Evolutionary conservation across 495 filamentous ascomycete species (phyloP).

Genomic region (Mycothermus thermophilus): DNA sequence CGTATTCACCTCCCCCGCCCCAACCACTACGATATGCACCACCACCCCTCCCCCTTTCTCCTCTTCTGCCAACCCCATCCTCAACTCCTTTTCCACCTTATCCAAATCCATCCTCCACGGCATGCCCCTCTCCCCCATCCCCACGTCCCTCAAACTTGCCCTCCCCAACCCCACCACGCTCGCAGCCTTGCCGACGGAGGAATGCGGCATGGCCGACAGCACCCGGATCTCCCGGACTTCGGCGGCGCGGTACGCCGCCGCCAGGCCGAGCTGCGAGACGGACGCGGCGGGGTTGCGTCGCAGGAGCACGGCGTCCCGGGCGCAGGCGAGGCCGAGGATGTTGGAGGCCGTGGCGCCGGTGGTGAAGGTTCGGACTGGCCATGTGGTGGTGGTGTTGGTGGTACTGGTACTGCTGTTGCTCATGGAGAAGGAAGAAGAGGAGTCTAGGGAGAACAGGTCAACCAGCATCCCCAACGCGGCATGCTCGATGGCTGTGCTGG

Average conservation of each 20-base stretch:
- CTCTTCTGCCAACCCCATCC: too few relatives aligned
- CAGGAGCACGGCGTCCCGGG: slow-evolving; percentile 50
- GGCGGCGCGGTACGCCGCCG: slow-evolving; percentile 47
- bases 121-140: slow-evolving; percentile 32
- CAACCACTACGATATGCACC: slow-evolving; percentile 63
- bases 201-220: slow-evolving; percentile 69
- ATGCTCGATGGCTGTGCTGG: slow-evolving; percentile 63
- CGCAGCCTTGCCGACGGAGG: slow-evolving; percentile 69
- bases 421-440: too few relatives aligned
- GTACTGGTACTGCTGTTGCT: too few relatives aligned
- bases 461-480: slow-evolving; percentile 53
- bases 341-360: slow-evolving; percentile 85
- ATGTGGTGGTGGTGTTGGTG: slow-evolving; percentile 9
- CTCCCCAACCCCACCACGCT: slow-evolving; percentile 68
- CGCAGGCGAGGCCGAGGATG: slow-evolving; percentile 66
- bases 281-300: slow-evolving; percentile 20
- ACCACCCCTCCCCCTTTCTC: slow-evolving; percentile 41
- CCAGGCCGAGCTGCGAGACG: slow-evolving; percentile 56
- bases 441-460: slow-evolving; percentile 46
- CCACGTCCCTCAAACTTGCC: slow-evolving; percentile 47
- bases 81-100: slow-evolving; percentile 36
- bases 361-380: slow-evolving; percentile 59
- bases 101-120: slow-evolving; percentile 57
- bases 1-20: slow-evolving; percentile 83
- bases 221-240: slow-evolving; percentile 57